phyloP scores from a whole-genome alignment of 2,329 filamentous ascomycete species.

The Akanthomyces dipterigenus region DNA sequence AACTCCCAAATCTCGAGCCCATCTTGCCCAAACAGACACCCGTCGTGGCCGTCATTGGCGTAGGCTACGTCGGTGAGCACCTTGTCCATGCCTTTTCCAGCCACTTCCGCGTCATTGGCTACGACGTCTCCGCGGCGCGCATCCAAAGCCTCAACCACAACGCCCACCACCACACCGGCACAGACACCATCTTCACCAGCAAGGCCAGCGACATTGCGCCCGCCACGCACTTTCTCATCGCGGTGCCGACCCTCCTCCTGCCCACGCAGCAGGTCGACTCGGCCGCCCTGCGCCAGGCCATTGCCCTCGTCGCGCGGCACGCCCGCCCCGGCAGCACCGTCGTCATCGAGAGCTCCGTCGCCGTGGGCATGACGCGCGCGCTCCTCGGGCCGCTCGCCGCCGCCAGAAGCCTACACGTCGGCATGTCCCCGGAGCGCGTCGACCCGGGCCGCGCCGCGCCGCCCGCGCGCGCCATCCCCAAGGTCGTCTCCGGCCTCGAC shows the following conservation, averaged over 20 bases:
- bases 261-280: slow-evolving; percentile 41
- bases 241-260: slow-evolving; percentile 44
- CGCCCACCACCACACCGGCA: slow-evolving; percentile 17
- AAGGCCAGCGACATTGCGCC: slow-evolving; percentile 29
- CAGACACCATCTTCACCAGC: slow-evolving; percentile 31
- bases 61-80: slow-evolving; percentile 46
- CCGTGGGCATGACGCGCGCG: slow-evolving; percentile 46
- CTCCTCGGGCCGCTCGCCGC: slow-evolving; percentile 40
- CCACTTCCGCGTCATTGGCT: slow-evolving; percentile 38
- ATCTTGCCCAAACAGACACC: slow-evolving; percentile 22
- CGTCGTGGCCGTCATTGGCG: slow-evolving; percentile 42
- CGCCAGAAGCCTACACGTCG: slow-evolving; percentile 35
- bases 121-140: slow-evolving; percentile 38
- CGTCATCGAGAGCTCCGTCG: slow-evolving; percentile 47
- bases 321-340: slow-evolving; percentile 39
- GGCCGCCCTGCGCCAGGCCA: slow-evolving; percentile 38
- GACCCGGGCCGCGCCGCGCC: slow-evolving; percentile 41
- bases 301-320: slow-evolving; percentile 33
- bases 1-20: not conserved
- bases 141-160: slow-evolving; percentile 23
- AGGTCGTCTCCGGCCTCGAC: slow-evolving; percentile 46
- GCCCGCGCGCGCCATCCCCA: slow-evolving; percentile 39
- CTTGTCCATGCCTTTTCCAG: slow-evolving; percentile 38
- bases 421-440: slow-evolving; percentile 48
- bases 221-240: slow-evolving; percentile 47